Conservation (phyloP, 345 rosid species). For the Rhizophora apiculata region DNA sequence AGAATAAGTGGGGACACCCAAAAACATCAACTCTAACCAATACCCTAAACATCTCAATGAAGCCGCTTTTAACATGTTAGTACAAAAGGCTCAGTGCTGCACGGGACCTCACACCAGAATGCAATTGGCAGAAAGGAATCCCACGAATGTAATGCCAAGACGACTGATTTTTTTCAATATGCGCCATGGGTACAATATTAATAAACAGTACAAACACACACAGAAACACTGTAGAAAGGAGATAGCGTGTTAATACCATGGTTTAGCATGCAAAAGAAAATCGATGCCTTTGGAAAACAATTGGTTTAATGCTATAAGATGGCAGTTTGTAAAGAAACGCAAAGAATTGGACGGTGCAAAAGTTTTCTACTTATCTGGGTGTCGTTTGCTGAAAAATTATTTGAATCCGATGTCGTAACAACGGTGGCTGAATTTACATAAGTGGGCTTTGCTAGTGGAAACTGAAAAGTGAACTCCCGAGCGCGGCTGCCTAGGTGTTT, state of each 20-base stretch:
- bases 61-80: background rate
- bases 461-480: slow-evolving; percentile 13
- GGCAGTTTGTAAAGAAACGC: slow-evolving; percentile 3
- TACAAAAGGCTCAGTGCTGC: too few species aligned
- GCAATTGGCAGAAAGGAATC: too few species aligned
- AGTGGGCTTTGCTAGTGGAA: slow-evolving; percentile 19
- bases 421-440: background rate
- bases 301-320: background rate
- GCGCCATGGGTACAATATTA: too few species aligned
- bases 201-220: too few species aligned
- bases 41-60: background rate
- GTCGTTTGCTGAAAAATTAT: background rate
- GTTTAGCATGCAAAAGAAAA: too few species aligned
- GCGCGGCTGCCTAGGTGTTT: slow-evolving; percentile 20
- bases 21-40: background rate
- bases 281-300: too few species aligned
- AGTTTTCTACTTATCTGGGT: background rate
- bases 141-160: too few species aligned
- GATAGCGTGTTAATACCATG: background rate
- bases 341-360: background rate
- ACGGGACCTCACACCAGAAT: too few species aligned
- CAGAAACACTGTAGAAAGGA: too few species aligned
- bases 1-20: too few species aligned
- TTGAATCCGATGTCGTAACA: background rate
- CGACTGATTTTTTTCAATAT: too few species aligned